Conservation (phyloP, 495 filamentous ascomycete genomes). For the Aspergillus steynii region DNA sequence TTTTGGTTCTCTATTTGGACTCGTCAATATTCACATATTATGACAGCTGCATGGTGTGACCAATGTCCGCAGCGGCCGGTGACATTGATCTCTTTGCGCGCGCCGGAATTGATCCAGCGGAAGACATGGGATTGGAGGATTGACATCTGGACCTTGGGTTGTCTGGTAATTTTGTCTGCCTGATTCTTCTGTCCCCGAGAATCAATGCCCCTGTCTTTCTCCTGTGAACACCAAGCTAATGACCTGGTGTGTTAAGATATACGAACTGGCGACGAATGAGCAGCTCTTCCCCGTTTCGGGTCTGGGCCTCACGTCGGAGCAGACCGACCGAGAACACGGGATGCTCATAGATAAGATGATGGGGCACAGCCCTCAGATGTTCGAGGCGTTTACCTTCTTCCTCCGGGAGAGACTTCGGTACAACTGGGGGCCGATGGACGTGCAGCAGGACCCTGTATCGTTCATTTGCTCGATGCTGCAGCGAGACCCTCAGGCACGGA, state of each 20-base stretch:
- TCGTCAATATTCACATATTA: not conserved
- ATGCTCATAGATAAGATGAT: constrained; percentile 1
- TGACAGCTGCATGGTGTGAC: constrained; percentile 10
- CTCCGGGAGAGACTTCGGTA: constrained; percentile 18
- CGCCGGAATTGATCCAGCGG: constrained; percentile 22
- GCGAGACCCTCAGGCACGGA: constrained; percentile 12
- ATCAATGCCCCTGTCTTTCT: not conserved
- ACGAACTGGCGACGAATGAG: constrained; percentile 27
- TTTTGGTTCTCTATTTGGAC: not conserved
- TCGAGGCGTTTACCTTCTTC: constrained; percentile 12
- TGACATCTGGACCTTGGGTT: constrained; percentile 26
- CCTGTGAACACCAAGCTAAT: not conserved
- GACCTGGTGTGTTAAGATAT: constrained; percentile 18
- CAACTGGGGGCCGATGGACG: constrained; percentile 19
- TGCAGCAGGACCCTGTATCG: constrained; percentile 10
- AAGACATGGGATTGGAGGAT: constrained; percentile 16
- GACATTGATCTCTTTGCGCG: constrained; percentile 19
- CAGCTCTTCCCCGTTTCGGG: constrained; percentile 22
- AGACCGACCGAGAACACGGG: constrained; percentile 16
- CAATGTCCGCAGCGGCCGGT: constrained; percentile 14
- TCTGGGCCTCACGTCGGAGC: constrained; percentile 18
- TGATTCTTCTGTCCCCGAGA: not conserved
- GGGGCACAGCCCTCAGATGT: constrained; percentile 6
- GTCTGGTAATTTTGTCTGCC: constrained; percentile 18
- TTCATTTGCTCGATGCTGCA: constrained; percentile 24